Percentiles rank a stretch among this genome's conserved stretches.
phyloP scores from a whole-genome alignment of 306 rosid genomes.

The Vachellia collinsii region DNA sequence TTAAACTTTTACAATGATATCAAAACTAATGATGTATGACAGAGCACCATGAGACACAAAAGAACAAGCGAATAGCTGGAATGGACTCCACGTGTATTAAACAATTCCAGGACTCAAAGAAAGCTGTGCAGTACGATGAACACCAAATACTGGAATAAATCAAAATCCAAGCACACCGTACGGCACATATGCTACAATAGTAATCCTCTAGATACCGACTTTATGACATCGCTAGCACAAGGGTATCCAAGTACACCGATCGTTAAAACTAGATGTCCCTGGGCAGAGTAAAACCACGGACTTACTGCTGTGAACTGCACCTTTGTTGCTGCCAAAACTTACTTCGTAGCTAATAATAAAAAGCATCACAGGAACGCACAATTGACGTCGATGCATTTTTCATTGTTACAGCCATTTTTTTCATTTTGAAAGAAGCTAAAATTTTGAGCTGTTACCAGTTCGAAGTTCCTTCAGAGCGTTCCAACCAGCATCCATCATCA shows the following conservation, averaged over 20 bases:
- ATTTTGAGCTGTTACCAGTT: slow-evolving; percentile 28
- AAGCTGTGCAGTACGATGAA: slow-evolving; percentile 14
- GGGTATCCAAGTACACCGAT: not conserved
- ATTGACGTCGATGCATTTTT: not conserved
- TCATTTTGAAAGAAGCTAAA: not conserved
- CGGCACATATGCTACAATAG: not conserved
- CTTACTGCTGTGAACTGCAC: not conserved
- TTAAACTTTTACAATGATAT: not conserved
- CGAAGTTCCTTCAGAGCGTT: slow-evolving; percentile 14
- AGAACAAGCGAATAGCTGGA: slow-evolving; percentile 35
- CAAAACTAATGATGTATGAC: slow-evolving; percentile 15
- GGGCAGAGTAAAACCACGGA: not conserved
- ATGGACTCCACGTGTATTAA: not conserved
- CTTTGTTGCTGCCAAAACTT: not conserved
- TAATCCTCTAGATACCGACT: not conserved
- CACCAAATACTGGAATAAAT: slow-evolving; percentile 4
- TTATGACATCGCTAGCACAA: not conserved
- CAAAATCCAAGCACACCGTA: slow-evolving; percentile 18
- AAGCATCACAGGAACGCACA: not conserved
- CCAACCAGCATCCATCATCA: slow-evolving; percentile 14
- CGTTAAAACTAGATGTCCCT: not conserved
- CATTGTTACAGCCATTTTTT: not conserved
- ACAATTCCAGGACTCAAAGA: slow-evolving; percentile 18
- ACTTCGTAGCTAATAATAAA: not conserved
- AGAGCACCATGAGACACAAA: slow-evolving; percentile 34